Conservation (phyloP, 2,329 filamentous ascomycete genomes). For the Clarireedia hainanense region DNA sequence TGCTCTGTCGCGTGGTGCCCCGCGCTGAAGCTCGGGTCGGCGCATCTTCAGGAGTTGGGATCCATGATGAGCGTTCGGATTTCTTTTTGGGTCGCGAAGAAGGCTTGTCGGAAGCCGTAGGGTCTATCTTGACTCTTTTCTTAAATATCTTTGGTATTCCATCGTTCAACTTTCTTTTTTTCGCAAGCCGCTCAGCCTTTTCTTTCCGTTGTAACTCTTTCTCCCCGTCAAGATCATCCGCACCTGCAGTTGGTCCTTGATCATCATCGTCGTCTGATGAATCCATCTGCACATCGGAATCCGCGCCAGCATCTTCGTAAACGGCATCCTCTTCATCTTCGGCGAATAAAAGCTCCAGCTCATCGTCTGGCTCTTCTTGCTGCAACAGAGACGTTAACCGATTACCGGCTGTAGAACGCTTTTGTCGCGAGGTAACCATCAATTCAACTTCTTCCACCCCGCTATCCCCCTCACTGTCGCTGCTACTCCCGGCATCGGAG, state of each 20-base stretch:
- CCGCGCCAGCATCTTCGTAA: slow-evolving; percentile 59
- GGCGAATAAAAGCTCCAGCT: slow-evolving; percentile 66
- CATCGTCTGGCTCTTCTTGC: slow-evolving; percentile 55
- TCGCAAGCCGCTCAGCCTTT: slow-evolving; percentile 57
- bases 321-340: slow-evolving; percentile 59
- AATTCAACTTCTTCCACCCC: slow-evolving; percentile 45
- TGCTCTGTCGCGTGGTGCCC: slow-evolving; percentile 53
- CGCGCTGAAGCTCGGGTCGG: slow-evolving; percentile 55
- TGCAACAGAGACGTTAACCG: slow-evolving; percentile 72
- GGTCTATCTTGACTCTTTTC: slow-evolving; percentile 70
- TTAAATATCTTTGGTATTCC: slow-evolving; percentile 62
- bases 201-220: slow-evolving; percentile 74
- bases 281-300: slow-evolving; percentile 77
- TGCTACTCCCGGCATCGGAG: slow-evolving; percentile 13
- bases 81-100: slow-evolving; percentile 53
- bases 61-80: slow-evolving; percentile 62
- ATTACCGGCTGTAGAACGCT: slow-evolving; percentile 76
- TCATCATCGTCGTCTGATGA: slow-evolving; percentile 81
- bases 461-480: slow-evolving; percentile 11
- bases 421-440: slow-evolving; percentile 65
- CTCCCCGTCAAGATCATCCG: slow-evolving; percentile 71
- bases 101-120: slow-evolving; percentile 34
- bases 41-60: slow-evolving; percentile 54
- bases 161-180: slow-evolving; percentile 77
- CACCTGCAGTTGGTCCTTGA: slow-evolving; percentile 51